Conservation (phyloP, 495 filamentous ascomycete genomes). For the Penicillium canescens region DNA sequence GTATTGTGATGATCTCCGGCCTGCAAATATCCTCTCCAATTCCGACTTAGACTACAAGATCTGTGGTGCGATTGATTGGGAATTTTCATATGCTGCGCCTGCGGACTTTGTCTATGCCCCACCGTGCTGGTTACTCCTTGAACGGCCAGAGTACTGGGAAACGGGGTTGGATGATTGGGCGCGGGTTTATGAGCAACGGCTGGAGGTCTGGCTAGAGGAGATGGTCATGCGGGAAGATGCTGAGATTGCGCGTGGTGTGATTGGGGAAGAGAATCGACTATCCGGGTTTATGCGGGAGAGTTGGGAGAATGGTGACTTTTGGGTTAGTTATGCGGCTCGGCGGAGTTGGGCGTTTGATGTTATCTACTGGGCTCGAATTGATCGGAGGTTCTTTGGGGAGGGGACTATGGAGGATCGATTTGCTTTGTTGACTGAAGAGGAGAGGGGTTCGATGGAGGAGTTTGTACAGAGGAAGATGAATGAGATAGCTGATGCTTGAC, state of each 20-base stretch:
- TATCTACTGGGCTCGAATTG: constrained; percentile 4
- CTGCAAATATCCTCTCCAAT: constrained; percentile 35
- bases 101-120: constrained; percentile 21
- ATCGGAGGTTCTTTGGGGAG: constrained; percentile 3
- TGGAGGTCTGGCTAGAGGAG: constrained; percentile 1
- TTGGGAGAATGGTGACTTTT: constrained; percentile 2
- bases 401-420: not conserved
- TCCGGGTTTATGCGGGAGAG: constrained; percentile 1
- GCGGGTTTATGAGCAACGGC: not conserved
- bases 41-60: not conserved
- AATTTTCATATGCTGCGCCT: constrained; percentile 26
- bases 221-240: not conserved
- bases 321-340: constrained; percentile 7
- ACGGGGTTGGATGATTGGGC: not conserved
- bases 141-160: constrained; percentile 20
- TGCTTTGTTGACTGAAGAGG: constrained; percentile 1
- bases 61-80: constrained; percentile 25
- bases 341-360: constrained; percentile 8
- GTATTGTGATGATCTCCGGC: constrained; percentile 36
- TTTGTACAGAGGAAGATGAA: constrained; percentile 2
- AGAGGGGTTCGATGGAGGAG: not conserved
- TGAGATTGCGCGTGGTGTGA: not conserved
- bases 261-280: not conserved
- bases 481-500: not conserved
- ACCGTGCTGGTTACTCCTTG: constrained; percentile 27